phyloP scores from a whole-genome alignment of 1,284 basidiomycete species.

The Trametes hirsuta region DNA sequence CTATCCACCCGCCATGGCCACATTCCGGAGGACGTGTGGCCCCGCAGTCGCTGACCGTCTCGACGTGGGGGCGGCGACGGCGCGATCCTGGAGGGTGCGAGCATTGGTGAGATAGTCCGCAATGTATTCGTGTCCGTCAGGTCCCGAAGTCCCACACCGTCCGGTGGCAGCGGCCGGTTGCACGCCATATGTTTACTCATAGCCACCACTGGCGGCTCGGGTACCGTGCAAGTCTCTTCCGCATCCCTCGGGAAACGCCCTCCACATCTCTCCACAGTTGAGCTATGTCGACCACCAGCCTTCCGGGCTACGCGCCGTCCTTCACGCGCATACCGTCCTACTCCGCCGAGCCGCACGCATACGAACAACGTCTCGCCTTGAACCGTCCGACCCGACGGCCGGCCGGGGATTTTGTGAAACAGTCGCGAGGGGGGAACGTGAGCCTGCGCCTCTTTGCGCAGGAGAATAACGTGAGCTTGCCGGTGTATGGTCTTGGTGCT shows the following conservation, averaged over 20 bases:
- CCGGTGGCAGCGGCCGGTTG: conserved; percentile 19
- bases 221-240: not conserved
- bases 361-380: conserved; percentile 58
- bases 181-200: conserved; percentile 23
- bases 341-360: conserved; percentile 49
- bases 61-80: not conserved
- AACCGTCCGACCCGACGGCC: conserved; percentile 40
- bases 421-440: conserved; percentile 55
- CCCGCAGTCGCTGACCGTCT: not conserved
- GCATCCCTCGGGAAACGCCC: not conserved
- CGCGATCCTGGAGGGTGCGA: not conserved
- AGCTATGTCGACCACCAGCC: conserved; percentile 39
- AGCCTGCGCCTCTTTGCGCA: conserved; percentile 57
- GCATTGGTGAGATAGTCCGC: conserved; percentile 18
- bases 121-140: conserved; percentile 13
- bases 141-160: conserved; percentile 16
- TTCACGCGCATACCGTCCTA: conserved; percentile 36
- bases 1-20: too few species aligned
- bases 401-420: conserved; percentile 61
- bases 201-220: conserved; percentile 8
- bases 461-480: conserved; percentile 49
- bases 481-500: conserved; percentile 58
- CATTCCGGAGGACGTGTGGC: too few species aligned
- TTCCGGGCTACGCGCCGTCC: conserved; percentile 35
- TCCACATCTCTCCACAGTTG: not conserved